Conservation (phyloP, 75 land plant genomes). For the Pseudotsuga menziesii region DNA sequence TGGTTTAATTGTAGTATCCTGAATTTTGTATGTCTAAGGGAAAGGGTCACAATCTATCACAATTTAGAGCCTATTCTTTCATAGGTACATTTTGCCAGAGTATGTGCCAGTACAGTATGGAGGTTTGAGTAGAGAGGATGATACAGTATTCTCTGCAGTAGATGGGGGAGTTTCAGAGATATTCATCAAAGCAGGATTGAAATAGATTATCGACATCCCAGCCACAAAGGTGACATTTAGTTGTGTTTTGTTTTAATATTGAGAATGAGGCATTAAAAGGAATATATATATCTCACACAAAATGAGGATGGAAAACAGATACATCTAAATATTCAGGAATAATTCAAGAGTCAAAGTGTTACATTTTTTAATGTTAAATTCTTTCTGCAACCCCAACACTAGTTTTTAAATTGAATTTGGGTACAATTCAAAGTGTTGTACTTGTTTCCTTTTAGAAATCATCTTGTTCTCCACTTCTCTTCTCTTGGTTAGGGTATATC, state of each 20-base stretch:
- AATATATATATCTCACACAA: background rate
- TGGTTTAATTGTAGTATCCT: no score
- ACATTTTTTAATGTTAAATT: no score
- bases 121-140: conserved; percentile 45
- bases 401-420: no score
- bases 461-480: no score
- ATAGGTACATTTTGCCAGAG: conserved; percentile 51
- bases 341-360: no score
- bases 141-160: conserved; percentile 33
- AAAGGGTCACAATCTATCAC: background rate
- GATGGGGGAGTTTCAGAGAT: conserved; percentile 32
- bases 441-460: no score
- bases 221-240: conserved; percentile 17
- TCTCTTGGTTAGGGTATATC: no score
- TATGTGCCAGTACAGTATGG: conserved; percentile 60
- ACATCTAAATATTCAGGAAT: no score
- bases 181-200: conserved; percentile 33
- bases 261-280: background rate
- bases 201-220: conserved; percentile 32
- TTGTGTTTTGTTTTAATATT: no score
- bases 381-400: no score
- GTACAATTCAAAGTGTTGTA: no score
- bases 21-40: no score
- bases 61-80: background rate
- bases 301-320: background rate